Evolutionary conservation across 2,329 filamentous ascomycete species (phyloP).

Genomic region (Paradendryphiella salina): DNA sequence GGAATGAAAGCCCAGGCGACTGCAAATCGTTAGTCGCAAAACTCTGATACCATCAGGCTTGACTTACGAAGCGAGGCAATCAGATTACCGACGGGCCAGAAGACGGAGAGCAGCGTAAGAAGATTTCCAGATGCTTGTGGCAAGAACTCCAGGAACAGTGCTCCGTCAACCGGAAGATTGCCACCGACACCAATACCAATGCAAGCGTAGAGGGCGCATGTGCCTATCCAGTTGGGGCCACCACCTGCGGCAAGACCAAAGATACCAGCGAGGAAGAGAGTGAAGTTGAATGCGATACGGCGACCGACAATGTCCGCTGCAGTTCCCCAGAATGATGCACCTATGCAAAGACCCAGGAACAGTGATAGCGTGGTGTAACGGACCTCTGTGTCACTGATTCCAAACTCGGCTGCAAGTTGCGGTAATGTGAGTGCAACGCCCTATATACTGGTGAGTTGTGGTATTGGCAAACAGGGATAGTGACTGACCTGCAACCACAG

Average conservation of each 20-base stretch:
- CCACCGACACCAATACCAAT: conserved; percentile 57
- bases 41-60: rapidly evolving
- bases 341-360: conserved; percentile 75
- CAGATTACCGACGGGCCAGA: conserved; percentile 84
- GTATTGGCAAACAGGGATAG: background rate
- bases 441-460: conserved; percentile 44
- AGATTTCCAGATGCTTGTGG: conserved; percentile 74
- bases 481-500: conserved; percentile 68
- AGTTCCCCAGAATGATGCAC: conserved; percentile 79
- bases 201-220: conserved; percentile 47
- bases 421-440: conserved; percentile 77
- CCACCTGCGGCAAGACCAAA: conserved; percentile 74
- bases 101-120: conserved; percentile 78
- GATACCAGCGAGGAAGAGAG: conserved; percentile 71
- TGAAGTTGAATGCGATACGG: conserved; percentile 78
- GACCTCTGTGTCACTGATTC: conserved; percentile 68
- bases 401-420: conserved; percentile 74
- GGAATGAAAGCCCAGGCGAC: conserved; percentile 78
- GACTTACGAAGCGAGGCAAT: conserved; percentile 53
- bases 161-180: conserved; percentile 77
- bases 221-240: conserved; percentile 65
- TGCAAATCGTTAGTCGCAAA: conserved; percentile 31
- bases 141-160: conserved; percentile 81
- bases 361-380: conserved; percentile 79
- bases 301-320: conserved; percentile 78